phyloP scores from a whole-genome alignment of 257 asterid species.

The Primulina eburnea region DNA sequence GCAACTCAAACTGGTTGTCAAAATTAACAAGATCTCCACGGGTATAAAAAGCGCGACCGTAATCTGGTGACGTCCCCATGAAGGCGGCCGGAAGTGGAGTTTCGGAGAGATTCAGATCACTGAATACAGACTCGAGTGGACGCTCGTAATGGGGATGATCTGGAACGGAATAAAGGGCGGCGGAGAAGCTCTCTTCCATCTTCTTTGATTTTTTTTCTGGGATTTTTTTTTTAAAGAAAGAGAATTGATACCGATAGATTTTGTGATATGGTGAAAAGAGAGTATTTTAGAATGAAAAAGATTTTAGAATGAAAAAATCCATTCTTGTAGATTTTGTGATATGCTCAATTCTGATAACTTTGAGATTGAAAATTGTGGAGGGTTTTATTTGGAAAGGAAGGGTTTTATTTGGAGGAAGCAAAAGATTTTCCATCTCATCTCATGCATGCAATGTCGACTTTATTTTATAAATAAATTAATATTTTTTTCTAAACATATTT shows the following conservation, averaged over 20 bases:
- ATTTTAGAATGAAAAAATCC: no score
- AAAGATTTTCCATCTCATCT: not conserved
- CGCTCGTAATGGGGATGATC: not conserved
- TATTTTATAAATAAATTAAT: no score
- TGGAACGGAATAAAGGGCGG: not conserved
- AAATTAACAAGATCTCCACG: not conserved
- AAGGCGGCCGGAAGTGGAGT: not conserved
- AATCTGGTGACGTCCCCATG: not conserved
- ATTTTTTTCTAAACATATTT: no score
- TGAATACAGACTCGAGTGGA: constrained; percentile 23
- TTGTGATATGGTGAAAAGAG: no score
- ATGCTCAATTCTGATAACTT: no score
- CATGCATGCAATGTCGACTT: not conserved
- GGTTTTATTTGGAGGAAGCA: not conserved
- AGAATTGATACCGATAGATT: no score
- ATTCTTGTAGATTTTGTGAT: not conserved
- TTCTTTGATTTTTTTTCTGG: no score
- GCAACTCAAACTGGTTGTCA: not conserved
- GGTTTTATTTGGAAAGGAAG: not conserved
- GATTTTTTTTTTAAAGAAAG: not conserved
- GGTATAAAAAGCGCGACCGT: not conserved
- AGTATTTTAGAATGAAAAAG: not conserved
- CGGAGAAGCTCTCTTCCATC: not conserved
- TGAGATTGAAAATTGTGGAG: not conserved
- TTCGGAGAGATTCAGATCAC: constrained; percentile 23